Percentiles rank a stretch among this genome's conserved stretches.
Evolutionary conservation across 306 rosid genomes (phyloP).

Genomic region (Fagus sylvatica): DNA sequence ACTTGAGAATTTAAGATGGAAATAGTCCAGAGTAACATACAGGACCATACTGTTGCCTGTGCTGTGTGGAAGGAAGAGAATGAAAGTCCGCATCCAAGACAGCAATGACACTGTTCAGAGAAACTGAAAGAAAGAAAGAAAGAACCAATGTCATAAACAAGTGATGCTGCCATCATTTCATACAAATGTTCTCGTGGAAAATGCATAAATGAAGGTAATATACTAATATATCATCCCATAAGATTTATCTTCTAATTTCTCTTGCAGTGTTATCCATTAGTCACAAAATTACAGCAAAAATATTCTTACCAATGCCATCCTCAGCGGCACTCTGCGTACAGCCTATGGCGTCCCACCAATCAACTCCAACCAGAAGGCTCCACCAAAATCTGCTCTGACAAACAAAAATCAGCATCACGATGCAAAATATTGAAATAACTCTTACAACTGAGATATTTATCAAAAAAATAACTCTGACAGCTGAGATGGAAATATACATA

Average conservation of each 20-base stretch:
- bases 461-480: not conserved
- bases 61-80: conserved; percentile 91
- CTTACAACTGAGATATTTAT: not conserved
- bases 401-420: conserved; percentile 30
- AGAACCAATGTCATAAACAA: conserved; percentile 26
- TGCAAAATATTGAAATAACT: conserved; percentile 20
- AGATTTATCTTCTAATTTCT: not conserved
- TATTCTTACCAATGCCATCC: conserved; percentile 86
- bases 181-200: conserved; percentile 1
- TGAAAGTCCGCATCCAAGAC: conserved; percentile 99
- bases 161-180: conserved; percentile 11
- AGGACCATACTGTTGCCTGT: conserved; percentile 97
- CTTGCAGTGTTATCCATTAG: not conserved
- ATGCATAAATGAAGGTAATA: conserved; percentile 2
- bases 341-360: conserved; percentile 99
- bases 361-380: conserved; percentile 99
- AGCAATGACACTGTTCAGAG: conserved; percentile 89
- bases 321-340: conserved; percentile 99
- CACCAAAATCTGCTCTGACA: conserved; percentile 86
- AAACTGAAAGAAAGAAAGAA: conserved; percentile 71
- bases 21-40: conserved; percentile 59
- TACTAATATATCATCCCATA: conserved; percentile 1
- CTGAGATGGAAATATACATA: conserved; percentile 7
- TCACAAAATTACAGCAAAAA: conserved; percentile 2
- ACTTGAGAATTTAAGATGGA: conserved; percentile 8